Percentiles rank a stretch among this genome's conserved stretches.
Conservation (phyloP, 1,284 basidiomycete genomes). For the Cutaneotrichosporon sp. region DNA sequence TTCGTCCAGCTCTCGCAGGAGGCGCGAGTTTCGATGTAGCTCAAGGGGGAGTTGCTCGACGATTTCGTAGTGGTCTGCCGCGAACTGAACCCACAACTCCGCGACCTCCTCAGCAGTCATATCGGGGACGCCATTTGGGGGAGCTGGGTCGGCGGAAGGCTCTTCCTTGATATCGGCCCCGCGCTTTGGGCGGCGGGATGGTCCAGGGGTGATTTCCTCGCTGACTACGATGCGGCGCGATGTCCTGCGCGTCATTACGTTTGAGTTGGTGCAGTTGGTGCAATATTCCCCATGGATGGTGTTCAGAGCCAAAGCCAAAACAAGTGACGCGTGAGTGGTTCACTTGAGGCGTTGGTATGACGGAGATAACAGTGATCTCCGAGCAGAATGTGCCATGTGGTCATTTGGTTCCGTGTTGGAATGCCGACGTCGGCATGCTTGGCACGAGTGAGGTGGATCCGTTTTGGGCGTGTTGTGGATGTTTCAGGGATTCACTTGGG, state of each 20-base stretch:
- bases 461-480: too few relatives aligned
- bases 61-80: conserved; percentile 74
- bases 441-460: too few relatives aligned
- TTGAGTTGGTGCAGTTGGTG: too few relatives aligned
- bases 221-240: not conserved
- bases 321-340: too few relatives aligned
- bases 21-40: conserved; percentile 68
- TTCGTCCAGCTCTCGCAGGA: conserved; percentile 76
- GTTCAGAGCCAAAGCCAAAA: too few relatives aligned
- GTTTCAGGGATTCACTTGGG: too few relatives aligned
- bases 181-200: not conserved
- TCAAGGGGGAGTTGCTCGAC: conserved; percentile 82
- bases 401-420: too few relatives aligned
- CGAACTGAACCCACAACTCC: conserved; percentile 68
- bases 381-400: too few relatives aligned
- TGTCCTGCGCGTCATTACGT: not conserved
- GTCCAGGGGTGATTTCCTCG: not conserved
- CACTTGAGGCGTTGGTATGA: too few relatives aligned
- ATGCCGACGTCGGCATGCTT: too few relatives aligned
- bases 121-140: conserved; percentile 3
- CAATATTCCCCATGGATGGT: too few relatives aligned
- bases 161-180: not conserved
- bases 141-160: not conserved
- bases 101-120: conserved; percentile 30
- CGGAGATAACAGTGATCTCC: too few relatives aligned